Evolutionary conservation across 1,284 basidiomycete genomes (phyloP).

Genomic region (Tilletiopsis washingtonensis): DNA sequence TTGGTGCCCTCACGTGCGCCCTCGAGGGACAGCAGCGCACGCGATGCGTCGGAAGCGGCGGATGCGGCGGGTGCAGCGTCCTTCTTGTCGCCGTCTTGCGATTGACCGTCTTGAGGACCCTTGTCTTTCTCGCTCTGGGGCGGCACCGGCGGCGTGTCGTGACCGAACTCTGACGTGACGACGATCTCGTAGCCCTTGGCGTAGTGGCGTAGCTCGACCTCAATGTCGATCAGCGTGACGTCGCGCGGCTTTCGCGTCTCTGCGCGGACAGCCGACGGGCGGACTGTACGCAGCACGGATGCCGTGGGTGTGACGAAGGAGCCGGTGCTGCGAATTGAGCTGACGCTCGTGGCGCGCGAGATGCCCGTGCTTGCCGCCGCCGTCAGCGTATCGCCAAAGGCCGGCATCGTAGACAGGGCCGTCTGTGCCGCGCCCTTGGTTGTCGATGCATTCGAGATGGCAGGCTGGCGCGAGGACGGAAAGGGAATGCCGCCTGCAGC

Average conservation of each 20-base stretch:
- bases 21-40: neutral
- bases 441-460: conserved; percentile 23
- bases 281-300: conserved; percentile 14
- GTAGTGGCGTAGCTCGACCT: conserved; percentile 42
- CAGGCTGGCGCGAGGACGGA: conserved; percentile 5
- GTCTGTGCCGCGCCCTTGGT: conserved; percentile 17
- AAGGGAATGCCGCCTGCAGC: neutral
- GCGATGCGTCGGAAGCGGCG: neutral
- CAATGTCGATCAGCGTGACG: conserved; percentile 32
- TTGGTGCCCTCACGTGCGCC: neutral
- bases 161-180: conserved; percentile 18
- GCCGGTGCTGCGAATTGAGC: conserved; percentile 16
- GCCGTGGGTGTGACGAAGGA: neutral
- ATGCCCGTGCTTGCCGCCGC: conserved; percentile 10
- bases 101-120: too few species aligned
- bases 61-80: neutral
- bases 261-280: conserved; percentile 20
- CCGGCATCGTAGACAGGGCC: neutral
- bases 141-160: neutral
- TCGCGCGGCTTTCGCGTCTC: conserved; percentile 20
- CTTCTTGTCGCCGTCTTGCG: too few species aligned
- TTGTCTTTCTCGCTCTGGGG: too few species aligned
- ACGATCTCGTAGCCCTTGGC: conserved; percentile 38
- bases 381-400: conserved; percentile 4
- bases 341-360: conserved; percentile 25